A percentile compares a stretch with the other conserved stretches of the same genome.
Conservation (phyloP, 768 basidiomycete species). For the Cytidiella melzeri region DNA sequence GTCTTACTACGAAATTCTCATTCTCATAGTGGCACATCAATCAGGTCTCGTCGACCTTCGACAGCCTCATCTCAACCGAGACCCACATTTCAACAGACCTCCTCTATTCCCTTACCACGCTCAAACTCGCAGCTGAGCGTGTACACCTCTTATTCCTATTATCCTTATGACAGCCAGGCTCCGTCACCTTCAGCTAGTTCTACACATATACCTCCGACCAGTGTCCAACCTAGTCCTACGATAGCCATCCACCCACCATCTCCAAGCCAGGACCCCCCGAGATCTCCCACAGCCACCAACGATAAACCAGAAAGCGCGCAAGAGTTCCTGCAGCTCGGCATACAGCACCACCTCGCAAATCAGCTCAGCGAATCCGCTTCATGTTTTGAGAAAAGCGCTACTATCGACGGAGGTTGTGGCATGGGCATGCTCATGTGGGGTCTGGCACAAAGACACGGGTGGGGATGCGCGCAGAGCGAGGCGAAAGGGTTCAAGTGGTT, state of each 20-base stretch:
- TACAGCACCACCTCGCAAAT: constrained; percentile 72
- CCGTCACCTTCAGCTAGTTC: constrained; percentile 36
- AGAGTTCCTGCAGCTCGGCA: constrained; percentile 70
- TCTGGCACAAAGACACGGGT: constrained; percentile 76
- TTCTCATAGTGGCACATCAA: constrained; percentile 13
- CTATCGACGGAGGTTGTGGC: constrained; percentile 68
- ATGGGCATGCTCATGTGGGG: constrained; percentile 95
- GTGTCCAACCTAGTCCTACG: constrained; percentile 12
- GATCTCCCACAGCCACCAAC: not conserved
- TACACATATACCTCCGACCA: constrained; percentile 6
- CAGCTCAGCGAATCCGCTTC: constrained; percentile 59
- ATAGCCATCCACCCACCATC: constrained; percentile 9
- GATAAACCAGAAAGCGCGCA: constrained; percentile 39
- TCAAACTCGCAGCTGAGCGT: constrained; percentile 27
- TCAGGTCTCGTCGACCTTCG: not conserved
- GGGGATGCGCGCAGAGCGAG: constrained; percentile 82
- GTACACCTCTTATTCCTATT: constrained; percentile 66
- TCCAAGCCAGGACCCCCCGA: constrained; percentile 4
- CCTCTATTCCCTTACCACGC: constrained; percentile 11
- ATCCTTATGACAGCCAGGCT: constrained; percentile 42
- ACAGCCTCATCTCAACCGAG: not conserved
- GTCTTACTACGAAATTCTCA: constrained; percentile 56
- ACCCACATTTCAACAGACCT: constrained; percentile 14
- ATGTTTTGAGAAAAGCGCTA: constrained; percentile 76
- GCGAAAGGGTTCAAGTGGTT: constrained; percentile 78